Evolutionary conservation across 495 filamentous ascomycete species (phyloP), one percentile per base, ranked within the genome.

Genomic region (Apiosordaria backusii): DNA sequence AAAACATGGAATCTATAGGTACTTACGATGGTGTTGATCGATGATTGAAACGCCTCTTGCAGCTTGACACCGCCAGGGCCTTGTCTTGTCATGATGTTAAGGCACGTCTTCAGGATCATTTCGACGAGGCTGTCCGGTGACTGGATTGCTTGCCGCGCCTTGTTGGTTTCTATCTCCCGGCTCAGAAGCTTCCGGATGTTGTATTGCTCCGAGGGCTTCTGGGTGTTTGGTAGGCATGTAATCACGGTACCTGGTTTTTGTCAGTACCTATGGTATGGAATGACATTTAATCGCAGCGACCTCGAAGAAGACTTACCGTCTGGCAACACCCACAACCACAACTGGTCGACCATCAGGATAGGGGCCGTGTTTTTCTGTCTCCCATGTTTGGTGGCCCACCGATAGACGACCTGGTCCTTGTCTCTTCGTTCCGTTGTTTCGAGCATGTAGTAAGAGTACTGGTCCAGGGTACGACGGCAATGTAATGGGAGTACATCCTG

Each of bases 331-430:
- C 67, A 71, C 0, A 69, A 50, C 70, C 70, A 71, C 24, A 71
- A 59, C 58, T 71, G 70, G 57, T 71, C 70, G 9, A 71, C 60
- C 70, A 71, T 71, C 35, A 71, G 24, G 22, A 71, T 67, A 7
- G 70, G 70, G 21, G 64, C 21, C 35, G 66, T 64, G 29, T 70
- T 67, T 15, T 65, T 9, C 13, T 64, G 57, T 24, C 19, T 26
- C 25, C 23, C 35, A 21, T 24, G 50, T 4, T 57, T 65, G 52
- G 57, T 67, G 23, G 68, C 68, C 68, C 68, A 70, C 19, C 65
- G 26, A 40, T 67, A 70, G 1, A 62, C 65, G 15, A 70, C 68
- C 19, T 70, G 68, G 25, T 62, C 64, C 35, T 70, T 70, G 65
- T 70, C 68, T 22, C 68, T 22, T 3, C 62, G 52, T 55, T 70